Base-by-base conservation (phyloP, 495 filamentous ascomycete genomes). In the Cetradonia linearis region DNA sequence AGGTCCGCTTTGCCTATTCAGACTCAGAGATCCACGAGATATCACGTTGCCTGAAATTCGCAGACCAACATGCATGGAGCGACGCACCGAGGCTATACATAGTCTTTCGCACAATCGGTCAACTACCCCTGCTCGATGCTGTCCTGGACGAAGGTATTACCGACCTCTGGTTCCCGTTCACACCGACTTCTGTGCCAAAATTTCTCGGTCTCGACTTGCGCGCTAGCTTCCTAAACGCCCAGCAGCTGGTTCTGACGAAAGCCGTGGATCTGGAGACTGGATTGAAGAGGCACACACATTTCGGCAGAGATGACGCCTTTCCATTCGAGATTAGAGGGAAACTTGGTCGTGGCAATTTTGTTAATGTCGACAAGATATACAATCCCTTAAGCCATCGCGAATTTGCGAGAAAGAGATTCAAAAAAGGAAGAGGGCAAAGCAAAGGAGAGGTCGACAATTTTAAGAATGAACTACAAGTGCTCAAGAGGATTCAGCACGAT, bases 181-280 rank as follows among this genome's bases (percentile, higher is more conserved):
- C 13, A 6, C 56, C 64, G 13, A 23, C 9, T 14, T n/a, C 52
- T 42, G 55, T 58, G 23, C 55, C 55, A 28, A 57, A 37, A 49
- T 30, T 33, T n/a, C 27, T 64, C n/a, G 56, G 31, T 25, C 27
- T 16, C 11, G 37, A 48, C 18, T 14, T 55, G 53, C 47, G 54
- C 11, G 9, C 13, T 48, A 20, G 9, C 13, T 66, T 58, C 47
- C 37, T 58, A 5, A 48, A 62, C 18, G 63, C 18, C 34, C 61
- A 63, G 33, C 20, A 36, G 34, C 38, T 40, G 23, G 38, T 74
- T 63, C 11, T 65, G 64, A 27, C 44, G 16, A 6, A 44, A 56
- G 27, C 61, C 59, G 60, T 73, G 73, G 14, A 53, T 58, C 48
- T 71, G 1, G 27, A 62, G 47, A 63, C 73, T 18, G 10, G 13